A percentile compares a stretch with the other conserved stretches of the same genome.
phyloP scores from a whole-genome alignment of 495 filamentous ascomycete genomes.

The Aspergillus leporis region DNA sequence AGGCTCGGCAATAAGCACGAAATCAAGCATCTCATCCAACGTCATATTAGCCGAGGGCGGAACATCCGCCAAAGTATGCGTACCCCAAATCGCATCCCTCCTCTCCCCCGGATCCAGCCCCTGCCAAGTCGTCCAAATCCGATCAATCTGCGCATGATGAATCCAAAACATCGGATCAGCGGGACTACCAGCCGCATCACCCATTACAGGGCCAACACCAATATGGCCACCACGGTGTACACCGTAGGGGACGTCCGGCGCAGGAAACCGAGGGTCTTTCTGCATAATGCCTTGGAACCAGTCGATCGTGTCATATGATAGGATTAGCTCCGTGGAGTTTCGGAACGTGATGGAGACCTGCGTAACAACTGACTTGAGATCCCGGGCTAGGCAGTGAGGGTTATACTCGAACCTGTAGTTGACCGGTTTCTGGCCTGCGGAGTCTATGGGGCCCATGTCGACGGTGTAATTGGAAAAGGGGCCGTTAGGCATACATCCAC shows the following conservation, averaged over 20 bases:
- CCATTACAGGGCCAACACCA: not conserved
- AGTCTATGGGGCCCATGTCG: slow-evolving; percentile 7
- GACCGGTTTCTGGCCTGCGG: not conserved
- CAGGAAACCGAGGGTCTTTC: not conserved
- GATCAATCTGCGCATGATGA: slow-evolving; percentile 51
- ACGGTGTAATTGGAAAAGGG: slow-evolving; percentile 8
- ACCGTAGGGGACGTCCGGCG: not conserved
- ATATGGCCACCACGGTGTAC: slow-evolving; percentile 10
- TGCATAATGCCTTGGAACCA: slow-evolving; percentile 3
- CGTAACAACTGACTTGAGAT: not conserved
- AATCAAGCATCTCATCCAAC: slow-evolving; percentile 6
- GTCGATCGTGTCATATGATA: slow-evolving; percentile 4
- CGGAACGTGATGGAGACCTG: not conserved
- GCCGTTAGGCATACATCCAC: slow-evolving; percentile 3
- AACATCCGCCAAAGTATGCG: not conserved
- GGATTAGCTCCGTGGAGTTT: slow-evolving; percentile 4
- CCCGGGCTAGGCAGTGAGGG: slow-evolving; percentile 4
- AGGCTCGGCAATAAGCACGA: not conserved
- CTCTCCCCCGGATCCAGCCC: slow-evolving; percentile 21
- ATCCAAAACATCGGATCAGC: slow-evolving; percentile 52
- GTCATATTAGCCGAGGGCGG: slow-evolving; percentile 5
- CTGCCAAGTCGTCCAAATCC: slow-evolving; percentile 55
- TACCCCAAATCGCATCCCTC: slow-evolving; percentile 4
- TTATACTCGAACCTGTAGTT: slow-evolving; percentile 4
- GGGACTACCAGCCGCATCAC: not conserved